phyloP scores from a whole-genome alignment of 1,284 basidiomycete species.

The Puccinia coronata region DNA sequence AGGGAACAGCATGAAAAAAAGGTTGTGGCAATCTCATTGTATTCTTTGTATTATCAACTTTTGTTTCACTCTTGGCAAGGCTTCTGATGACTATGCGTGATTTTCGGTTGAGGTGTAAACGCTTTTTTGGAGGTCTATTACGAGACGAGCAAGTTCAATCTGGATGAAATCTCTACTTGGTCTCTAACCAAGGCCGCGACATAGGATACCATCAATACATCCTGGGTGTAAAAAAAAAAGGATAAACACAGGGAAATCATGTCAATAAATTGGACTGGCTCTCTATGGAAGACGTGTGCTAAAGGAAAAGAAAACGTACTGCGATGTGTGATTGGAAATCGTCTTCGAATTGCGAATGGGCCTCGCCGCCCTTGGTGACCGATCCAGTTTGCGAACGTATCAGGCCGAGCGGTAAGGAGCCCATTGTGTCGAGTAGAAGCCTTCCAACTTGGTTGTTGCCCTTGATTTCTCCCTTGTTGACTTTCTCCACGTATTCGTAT shows the following conservation, averaged over 20 bases:
- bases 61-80: background rate
- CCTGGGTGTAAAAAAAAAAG: conserved; percentile 48
- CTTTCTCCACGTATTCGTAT: conserved; percentile 79
- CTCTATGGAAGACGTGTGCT: background rate
- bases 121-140: conserved; percentile 45
- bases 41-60: background rate
- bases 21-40: background rate
- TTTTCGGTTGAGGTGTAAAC: background rate
- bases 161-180: conserved; percentile 88
- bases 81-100: background rate
- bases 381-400: conserved; percentile 55
- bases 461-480: conserved; percentile 73
- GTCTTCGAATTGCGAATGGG: conserved; percentile 62
- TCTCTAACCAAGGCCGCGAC: conserved; percentile 89
- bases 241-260: background rate
- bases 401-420: conserved; percentile 59
- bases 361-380: conserved; percentile 69
- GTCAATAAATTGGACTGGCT: background rate
- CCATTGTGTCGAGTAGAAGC: conserved; percentile 88
- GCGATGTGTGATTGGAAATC: conserved; percentile 71
- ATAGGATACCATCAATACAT: conserved; percentile 70
- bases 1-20: background rate
- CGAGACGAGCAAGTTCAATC: conserved; percentile 74
- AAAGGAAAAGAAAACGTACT: conserved; percentile 53
- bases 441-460: conserved; percentile 86